These are phyloP conservation scores for Xanthoconium stramineum DNA, from an alignment of 768 basidiomycete genomes.

Conservation along the genomic window DNA sequence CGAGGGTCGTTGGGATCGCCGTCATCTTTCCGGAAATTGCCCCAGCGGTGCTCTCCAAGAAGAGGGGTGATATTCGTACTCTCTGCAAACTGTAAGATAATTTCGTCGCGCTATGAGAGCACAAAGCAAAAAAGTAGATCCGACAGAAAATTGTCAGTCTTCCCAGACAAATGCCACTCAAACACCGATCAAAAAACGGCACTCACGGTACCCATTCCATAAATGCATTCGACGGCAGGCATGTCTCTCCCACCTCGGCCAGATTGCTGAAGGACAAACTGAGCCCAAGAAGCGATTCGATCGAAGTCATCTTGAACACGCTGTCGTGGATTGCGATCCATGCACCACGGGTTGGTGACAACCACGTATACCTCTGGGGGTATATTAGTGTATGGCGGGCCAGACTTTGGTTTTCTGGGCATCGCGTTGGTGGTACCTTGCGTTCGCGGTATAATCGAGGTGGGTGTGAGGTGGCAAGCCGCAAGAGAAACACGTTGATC, in stretches of 20 bases:
- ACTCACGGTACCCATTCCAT: conserved; percentile 32
- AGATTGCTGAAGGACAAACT: conserved; percentile 20
- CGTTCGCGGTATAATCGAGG: not conserved
- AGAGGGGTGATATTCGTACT: conserved; percentile 26
- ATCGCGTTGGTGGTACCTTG: conserved; percentile 2
- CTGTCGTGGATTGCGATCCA: not conserved
- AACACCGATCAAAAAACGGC: not conserved
- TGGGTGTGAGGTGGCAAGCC: conserved; percentile 4
- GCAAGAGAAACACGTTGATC: not conserved
- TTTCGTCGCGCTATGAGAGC: conserved; percentile 23
- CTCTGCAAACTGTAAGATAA: conserved; percentile 27
- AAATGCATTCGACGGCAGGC: conserved; percentile 23
- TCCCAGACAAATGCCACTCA: not conserved
- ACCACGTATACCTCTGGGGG: conserved; percentile 23
- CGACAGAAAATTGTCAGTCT: not conserved
- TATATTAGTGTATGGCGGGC: conserved; percentile 27
- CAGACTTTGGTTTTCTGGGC: conserved; percentile 22
- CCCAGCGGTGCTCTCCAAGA: conserved; percentile 28
- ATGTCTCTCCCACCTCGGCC: conserved; percentile 10
- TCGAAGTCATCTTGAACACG: conserved; percentile 20
- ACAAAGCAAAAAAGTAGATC: not conserved
- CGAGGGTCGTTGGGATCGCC: conserved; percentile 6
- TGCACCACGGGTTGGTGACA: conserved; percentile 25
- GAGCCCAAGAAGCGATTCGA: conserved; percentile 25
- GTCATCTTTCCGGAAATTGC: conserved; percentile 2